Evolutionary conservation across 2,329 filamentous ascomycete genomes (phyloP).

Genomic region (Colletotrichum sp.): DNA sequence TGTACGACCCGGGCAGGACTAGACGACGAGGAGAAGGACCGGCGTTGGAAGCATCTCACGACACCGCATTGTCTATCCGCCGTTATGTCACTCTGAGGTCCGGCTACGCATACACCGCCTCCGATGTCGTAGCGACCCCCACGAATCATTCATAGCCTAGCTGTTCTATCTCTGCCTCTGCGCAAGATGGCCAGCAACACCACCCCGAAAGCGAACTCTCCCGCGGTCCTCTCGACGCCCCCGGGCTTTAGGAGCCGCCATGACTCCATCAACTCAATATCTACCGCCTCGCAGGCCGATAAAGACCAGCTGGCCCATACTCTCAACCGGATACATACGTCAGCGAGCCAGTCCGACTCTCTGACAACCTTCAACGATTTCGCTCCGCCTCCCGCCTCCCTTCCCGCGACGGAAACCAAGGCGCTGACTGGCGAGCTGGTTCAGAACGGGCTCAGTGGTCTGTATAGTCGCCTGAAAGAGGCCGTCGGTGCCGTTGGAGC

Average conservation of each 20-base stretch:
- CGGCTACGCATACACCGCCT: background rate
- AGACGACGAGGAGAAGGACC: background rate
- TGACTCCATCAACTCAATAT: conserved; percentile 45
- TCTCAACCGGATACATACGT: conserved; percentile 86
- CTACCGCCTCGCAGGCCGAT: conserved; percentile 53
- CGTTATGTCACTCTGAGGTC: conserved; percentile 7
- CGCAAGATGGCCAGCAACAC: conserved; percentile 34
- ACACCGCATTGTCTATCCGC: background rate
- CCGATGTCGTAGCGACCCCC: background rate
- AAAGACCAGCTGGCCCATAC: conserved; percentile 78
- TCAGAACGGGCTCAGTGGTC: conserved; percentile 84
- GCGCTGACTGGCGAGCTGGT: conserved; percentile 74
- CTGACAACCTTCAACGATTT: conserved; percentile 96
- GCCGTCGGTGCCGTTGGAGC: conserved; percentile 75
- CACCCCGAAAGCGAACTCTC: conserved; percentile 32
- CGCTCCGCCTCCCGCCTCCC: conserved; percentile 68
- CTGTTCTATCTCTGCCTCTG: background rate
- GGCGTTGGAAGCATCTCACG: background rate
- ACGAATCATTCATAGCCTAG: background rate
- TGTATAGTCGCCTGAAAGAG: conserved; percentile 85
- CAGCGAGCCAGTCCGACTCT: conserved; percentile 82
- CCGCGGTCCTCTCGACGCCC: conserved; percentile 35
- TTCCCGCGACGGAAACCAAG: conserved; percentile 69
- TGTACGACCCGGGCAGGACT: background rate
- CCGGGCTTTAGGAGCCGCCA: conserved; percentile 37